phyloP scores from a whole-genome alignment of 768 basidiomycete genomes.

The Pleurotus ostreatus region DNA sequence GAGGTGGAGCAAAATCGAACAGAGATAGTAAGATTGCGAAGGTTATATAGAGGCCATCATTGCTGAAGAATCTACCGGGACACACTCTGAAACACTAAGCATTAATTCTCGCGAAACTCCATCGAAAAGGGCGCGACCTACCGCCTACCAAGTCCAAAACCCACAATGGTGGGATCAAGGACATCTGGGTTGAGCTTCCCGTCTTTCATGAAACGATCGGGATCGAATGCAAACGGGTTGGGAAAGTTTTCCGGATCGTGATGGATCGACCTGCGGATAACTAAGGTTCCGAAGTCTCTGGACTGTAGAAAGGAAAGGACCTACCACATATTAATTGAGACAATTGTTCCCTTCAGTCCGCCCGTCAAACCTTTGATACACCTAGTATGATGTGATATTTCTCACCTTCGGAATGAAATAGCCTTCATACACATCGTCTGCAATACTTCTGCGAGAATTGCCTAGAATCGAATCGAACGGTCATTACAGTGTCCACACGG shows the following conservation, averaged over 20 bases:
- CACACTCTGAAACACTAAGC: background rate
- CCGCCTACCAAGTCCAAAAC: slow-evolving; percentile 14
- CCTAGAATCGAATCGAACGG: slow-evolving; percentile 14
- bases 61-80: background rate
- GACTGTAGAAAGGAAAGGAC: background rate
- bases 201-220: slow-evolving; percentile 29
- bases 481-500: background rate
- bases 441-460: slow-evolving; percentile 22
- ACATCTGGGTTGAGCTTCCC: slow-evolving; percentile 13
- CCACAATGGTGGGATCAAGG: slow-evolving; percentile 10
- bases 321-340: slow-evolving; percentile 27
- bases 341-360: slow-evolving; percentile 16
- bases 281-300: background rate
- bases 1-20: background rate
- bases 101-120: no score
- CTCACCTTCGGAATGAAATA: slow-evolving; percentile 25
- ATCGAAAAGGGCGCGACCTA: background rate
- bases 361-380: background rate
- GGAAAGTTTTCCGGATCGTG: slow-evolving; percentile 23
- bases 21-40: background rate
- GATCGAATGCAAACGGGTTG: slow-evolving; percentile 22
- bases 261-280: slow-evolving; percentile 18
- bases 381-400: background rate
- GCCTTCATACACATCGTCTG: slow-evolving; percentile 30
- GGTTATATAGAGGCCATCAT: background rate